A percentile compares a stretch with the other conserved stretches of the same genome.
These are phyloP conservation scores for Priceomyces melissophilus DNA, from an alignment of 805 yeast species.

Conservation along the genomic window DNA sequence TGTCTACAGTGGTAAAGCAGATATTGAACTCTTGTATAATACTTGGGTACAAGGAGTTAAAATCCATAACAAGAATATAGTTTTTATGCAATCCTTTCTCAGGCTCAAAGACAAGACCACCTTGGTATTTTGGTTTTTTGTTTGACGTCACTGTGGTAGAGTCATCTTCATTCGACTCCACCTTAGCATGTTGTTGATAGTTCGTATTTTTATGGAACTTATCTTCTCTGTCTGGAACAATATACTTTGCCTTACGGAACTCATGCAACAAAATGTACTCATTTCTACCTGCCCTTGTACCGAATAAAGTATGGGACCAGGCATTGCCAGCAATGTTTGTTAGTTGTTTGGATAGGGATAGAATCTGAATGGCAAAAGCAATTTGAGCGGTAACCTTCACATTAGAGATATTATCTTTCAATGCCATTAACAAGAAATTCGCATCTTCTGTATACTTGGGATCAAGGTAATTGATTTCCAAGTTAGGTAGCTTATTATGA, in stretches of 20 bases:
- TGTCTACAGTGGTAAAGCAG: constrained; percentile 91
- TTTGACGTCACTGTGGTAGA: constrained; percentile 48
- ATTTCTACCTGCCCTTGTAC: constrained; percentile 94
- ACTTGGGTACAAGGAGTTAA: constrained; percentile 94
- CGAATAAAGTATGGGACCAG: constrained; percentile 92
- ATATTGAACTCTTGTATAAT: constrained; percentile 96
- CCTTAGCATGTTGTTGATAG: constrained; percentile 30
- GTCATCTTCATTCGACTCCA: constrained; percentile 39
- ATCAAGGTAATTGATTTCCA: constrained; percentile 72
- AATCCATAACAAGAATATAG: constrained; percentile 91
- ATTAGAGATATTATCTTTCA: constrained; percentile 63
- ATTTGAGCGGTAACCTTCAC: constrained; percentile 72
- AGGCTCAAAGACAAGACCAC: constrained; percentile 96
- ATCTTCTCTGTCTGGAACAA: constrained; percentile 83
- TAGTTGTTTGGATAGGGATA: constrained; percentile 85
- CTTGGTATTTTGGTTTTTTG: constrained; percentile 75
- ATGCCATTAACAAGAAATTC: constrained; percentile 59
- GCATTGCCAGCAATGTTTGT: constrained; percentile 96
- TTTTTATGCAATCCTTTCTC: constrained; percentile 91
- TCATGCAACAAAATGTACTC: constrained; percentile 92
- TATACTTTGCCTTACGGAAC: constrained; percentile 71
- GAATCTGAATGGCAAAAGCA: constrained; percentile 77
- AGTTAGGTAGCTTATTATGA: constrained; percentile 53
- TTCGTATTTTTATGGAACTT: constrained; percentile 34
- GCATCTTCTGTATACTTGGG: constrained; percentile 67